These are phyloP conservation scores for Cercospora nicotianae DNA, from an alignment of 2,329 filamentous ascomycete genomes.

Conservation along the genomic window DNA sequence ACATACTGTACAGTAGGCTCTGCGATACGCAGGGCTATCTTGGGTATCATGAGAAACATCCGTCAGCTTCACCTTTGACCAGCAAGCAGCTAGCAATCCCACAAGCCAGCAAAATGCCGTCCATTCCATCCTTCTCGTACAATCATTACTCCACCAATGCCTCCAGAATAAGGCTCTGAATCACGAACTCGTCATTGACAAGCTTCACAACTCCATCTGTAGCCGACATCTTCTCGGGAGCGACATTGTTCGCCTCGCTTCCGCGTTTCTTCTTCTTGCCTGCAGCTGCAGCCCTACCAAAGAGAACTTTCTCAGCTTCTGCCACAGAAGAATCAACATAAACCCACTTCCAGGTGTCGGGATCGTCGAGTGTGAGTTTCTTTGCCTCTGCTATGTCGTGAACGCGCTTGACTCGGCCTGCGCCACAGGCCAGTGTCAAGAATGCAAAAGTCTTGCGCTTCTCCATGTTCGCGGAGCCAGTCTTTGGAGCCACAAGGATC, in stretches of 20 bases:
- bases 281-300: slow-evolving; percentile 39
- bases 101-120: not conserved
- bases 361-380: slow-evolving; percentile 55
- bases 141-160: slow-evolving; percentile 62
- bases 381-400: slow-evolving; percentile 66
- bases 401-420: slow-evolving; percentile 64
- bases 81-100: not conserved
- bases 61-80: not conserved
- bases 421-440: slow-evolving; percentile 74
- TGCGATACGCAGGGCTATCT: not conserved
- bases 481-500: slow-evolving; percentile 65
- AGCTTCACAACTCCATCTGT: slow-evolving; percentile 59
- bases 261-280: slow-evolving; percentile 46
- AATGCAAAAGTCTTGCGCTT: slow-evolving; percentile 75
- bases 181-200: slow-evolving; percentile 80
- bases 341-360: slow-evolving; percentile 68
- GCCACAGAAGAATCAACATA: slow-evolving; percentile 69
- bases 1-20: slow-evolving; percentile 12
- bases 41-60: slow-evolving; percentile 4
- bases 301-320: slow-evolving; percentile 55
- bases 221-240: slow-evolving; percentile 35
- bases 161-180: slow-evolving; percentile 89
- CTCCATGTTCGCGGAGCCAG: slow-evolving; percentile 56
- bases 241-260: slow-evolving; percentile 20
- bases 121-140: not conserved